These are phyloP conservation scores for Kodamaea leandrae DNA, from an alignment of 805 yeast genomes.

Conservation along the genomic window DNA sequence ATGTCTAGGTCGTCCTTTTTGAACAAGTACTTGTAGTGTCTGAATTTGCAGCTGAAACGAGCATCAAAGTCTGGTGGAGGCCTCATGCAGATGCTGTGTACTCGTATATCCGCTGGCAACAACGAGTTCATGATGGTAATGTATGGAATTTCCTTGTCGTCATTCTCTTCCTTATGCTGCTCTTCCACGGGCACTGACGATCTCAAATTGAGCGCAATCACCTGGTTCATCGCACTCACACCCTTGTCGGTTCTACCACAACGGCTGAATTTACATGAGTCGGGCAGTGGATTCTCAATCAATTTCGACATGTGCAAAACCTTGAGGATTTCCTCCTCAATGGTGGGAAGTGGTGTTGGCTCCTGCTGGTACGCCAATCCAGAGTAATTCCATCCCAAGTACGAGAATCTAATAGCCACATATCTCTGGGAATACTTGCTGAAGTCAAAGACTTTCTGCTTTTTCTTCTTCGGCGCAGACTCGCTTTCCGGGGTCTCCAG, in stretches of 20 bases:
- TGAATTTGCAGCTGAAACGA: constrained; percentile 78
- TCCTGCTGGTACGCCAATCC: constrained; percentile 84
- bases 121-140: constrained; percentile 69
- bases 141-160: constrained; percentile 72
- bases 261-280: constrained; percentile 71
- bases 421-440: constrained; percentile 59
- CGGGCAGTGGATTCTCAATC: constrained; percentile 57
- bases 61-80: constrained; percentile 89
- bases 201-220: constrained; percentile 74
- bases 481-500: neutral
- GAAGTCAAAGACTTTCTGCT: constrained; percentile 58
- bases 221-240: constrained; percentile 97
- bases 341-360: constrained; percentile 77
- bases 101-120: constrained; percentile 75
- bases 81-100: constrained; percentile 78
- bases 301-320: constrained; percentile 69
- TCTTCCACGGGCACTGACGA: constrained; percentile 64
- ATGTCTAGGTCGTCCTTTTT: constrained; percentile 53
- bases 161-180: constrained; percentile 54
- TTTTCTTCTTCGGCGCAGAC: constrained; percentile 17
- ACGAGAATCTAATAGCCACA: constrained; percentile 80
- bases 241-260: constrained; percentile 96
- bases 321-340: constrained; percentile 71
- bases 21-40: constrained; percentile 87
- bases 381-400: constrained; percentile 91